These are phyloP conservation scores for Agaricus blazei DNA, from an alignment of 768 basidiomycete genomes.

Conservation along the genomic window DNA sequence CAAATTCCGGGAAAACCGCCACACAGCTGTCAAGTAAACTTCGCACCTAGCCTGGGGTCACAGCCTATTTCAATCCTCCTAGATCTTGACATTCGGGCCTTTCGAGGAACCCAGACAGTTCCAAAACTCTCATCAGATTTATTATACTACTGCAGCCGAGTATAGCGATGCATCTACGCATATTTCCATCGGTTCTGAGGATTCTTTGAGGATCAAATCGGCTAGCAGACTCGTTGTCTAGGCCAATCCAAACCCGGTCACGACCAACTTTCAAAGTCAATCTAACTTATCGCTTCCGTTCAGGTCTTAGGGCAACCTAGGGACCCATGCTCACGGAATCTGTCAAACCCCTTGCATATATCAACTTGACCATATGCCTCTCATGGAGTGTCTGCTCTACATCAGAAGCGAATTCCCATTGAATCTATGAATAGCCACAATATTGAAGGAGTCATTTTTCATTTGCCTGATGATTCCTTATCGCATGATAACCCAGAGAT, in stretches of 20 bases:
- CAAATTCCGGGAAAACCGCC: neutral
- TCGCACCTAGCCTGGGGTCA: neutral
- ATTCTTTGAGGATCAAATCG: neutral
- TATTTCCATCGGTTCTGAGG: neutral
- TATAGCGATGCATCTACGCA: neutral
- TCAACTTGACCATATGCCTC: neutral
- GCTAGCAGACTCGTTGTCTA: neutral
- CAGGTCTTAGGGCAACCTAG: too few species aligned
- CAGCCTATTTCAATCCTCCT: neutral
- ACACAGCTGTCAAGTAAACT: neutral
- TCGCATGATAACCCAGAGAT: slow-evolving; percentile 9
- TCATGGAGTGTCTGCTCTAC: neutral
- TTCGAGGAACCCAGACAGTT: neutral
- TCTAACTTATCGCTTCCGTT: neutral
- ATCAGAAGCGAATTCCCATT: neutral
- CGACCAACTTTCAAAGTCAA: neutral
- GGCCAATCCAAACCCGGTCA: neutral
- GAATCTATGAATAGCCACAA: neutral
- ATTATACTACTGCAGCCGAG: neutral
- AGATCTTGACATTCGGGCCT: neutral
- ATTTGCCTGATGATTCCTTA: slow-evolving; percentile 1
- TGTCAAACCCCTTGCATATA: neutral
- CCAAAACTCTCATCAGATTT: neutral
- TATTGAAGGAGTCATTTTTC: neutral
- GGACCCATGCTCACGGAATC: neutral